Evolutionary conservation across 2,329 filamentous ascomycete genomes (phyloP).

Genomic region (Colletotrichum sp.): DNA sequence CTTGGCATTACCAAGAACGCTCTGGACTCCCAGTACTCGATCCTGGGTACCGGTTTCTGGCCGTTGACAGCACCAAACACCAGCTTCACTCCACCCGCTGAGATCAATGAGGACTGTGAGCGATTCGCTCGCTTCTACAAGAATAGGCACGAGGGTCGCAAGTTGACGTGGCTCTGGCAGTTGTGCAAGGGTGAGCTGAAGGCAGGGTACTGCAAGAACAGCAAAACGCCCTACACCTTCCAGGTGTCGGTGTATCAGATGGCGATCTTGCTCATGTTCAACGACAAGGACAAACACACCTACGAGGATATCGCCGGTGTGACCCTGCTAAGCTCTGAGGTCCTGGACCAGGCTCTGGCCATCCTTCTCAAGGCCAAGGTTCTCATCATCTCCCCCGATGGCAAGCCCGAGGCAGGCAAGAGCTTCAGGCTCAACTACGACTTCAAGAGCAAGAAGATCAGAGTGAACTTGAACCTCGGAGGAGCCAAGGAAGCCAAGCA

Average conservation of each 20-base stretch:
- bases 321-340: slow-evolving; percentile 80
- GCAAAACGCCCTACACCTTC: slow-evolving; percentile 93
- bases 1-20: slow-evolving; percentile 71
- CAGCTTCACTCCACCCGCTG: slow-evolving; percentile 83
- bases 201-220: slow-evolving; percentile 87
- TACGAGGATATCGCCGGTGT: slow-evolving; percentile 88
- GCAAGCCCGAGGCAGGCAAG: slow-evolving; percentile 79
- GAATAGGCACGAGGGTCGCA: slow-evolving; percentile 94
- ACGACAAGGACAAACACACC: slow-evolving; percentile 82
- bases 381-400: slow-evolving; percentile 72
- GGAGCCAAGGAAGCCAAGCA: slow-evolving; percentile 97
- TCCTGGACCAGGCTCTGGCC: slow-evolving; percentile 82
- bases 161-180: slow-evolving; percentile 98
- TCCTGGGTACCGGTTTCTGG: slow-evolving; percentile 97
- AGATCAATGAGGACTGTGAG: slow-evolving; percentile 87
- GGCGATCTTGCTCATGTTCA: slow-evolving; percentile 94
- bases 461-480: slow-evolving; percentile 92
- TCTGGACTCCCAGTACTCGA: slow-evolving; percentile 87
- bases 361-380: slow-evolving; percentile 96
- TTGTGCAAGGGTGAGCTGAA: slow-evolving; percentile 97
- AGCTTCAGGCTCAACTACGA: slow-evolving; percentile 87
- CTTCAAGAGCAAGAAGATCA: slow-evolving; percentile 98
- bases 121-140: slow-evolving; percentile 92
- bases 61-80: slow-evolving; percentile 87
- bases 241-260: slow-evolving; percentile 98